Base-by-base conservation (phyloP, 306 rosid genomes). In the Inga laurina region DNA sequence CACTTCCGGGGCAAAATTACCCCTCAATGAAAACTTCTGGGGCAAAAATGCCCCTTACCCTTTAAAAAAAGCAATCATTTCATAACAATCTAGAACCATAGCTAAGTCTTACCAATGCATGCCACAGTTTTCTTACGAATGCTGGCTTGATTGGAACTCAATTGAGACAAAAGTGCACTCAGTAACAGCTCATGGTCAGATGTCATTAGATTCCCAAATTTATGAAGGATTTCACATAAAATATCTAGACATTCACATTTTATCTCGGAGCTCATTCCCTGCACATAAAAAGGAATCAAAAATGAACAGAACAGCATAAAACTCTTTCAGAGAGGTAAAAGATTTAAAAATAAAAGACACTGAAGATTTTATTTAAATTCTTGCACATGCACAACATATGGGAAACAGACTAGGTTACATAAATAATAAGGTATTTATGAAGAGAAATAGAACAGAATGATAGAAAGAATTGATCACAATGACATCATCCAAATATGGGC, bases 241-340 rank as follows among this genome's bases (percentile, higher is more conserved):
- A 87, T 92, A 86, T 92, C 96, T 77, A 90, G 92, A 77, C 91
- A 88, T 89, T 92, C 96, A 66, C 93, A 92, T 77, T 90, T 90
- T 70, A 92, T 92, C 83, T 90, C 93, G 5, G 92, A 82, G 84
- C 87, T 87, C 76, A 84, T 82, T 78, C 89, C 92, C 99, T 97
- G 90, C 10, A 72, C 51, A 77, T 27, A 75, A 32, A 72, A 66
- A 43, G 77, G 51, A 48, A 21, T 67, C 54, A 19, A 48, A 37
- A 41, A 21, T 43, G 57, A 79, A 78, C 74, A 74, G 65, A 35
- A 51, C 44, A 51, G 13, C 12, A n/a, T 27, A 51, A 78, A 24
- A 27, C 19, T 34, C 61, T 24, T 65, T 32, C 52, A 77, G 39
- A 52, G 72, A 44, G 61, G 27, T 30, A 44, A 80, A 72, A 80